Evolutionary conservation across 192 early-diverging fungal species (phyloP).

Genomic region (Mortierella claussenii): DNA sequence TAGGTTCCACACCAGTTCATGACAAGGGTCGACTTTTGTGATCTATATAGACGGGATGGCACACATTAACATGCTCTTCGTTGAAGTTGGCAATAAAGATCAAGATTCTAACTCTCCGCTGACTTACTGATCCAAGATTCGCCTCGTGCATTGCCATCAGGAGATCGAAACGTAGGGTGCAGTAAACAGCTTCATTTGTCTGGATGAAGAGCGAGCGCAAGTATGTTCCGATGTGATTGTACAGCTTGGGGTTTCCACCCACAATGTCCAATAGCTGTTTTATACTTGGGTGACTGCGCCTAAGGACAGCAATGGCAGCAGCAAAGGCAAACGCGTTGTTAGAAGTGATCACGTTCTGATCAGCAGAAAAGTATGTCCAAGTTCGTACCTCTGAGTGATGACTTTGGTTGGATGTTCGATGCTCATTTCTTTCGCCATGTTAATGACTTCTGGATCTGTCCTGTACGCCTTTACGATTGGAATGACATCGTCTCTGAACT

Average conservation of each 20-base stretch:
- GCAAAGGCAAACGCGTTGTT: too few relatives aligned
- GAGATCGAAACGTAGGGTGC: constrained; percentile 65
- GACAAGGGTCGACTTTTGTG: constrained; percentile 59
- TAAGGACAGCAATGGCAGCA: too few relatives aligned
- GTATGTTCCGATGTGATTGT: constrained; percentile 46
- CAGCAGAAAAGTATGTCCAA: too few relatives aligned
- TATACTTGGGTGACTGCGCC: constrained; percentile 53
- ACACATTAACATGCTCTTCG: too few relatives aligned
- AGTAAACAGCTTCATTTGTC: constrained; percentile 50
- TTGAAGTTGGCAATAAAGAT: neutral
- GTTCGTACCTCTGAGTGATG: constrained; percentile 48
- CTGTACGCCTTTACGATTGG: constrained; percentile 41
- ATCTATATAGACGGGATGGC: too few relatives aligned
- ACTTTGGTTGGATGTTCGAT: constrained; percentile 39
- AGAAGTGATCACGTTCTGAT: neutral
- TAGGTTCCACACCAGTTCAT: constrained; percentile 66
- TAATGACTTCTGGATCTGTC: constrained; percentile 41
- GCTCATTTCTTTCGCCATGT: constrained; percentile 45
- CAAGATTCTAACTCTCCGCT: neutral
- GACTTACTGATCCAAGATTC: constrained; percentile 57
- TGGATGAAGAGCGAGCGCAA: constrained; percentile 48
- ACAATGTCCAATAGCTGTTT: constrained; percentile 43
- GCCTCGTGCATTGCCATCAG: constrained; percentile 67
- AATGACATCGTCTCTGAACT: constrained; percentile 45
- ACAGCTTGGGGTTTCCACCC: constrained; percentile 36